Evolutionary conservation across 441 rosid species (phyloP).

Genomic region (Aquilaria agallochum): DNA sequence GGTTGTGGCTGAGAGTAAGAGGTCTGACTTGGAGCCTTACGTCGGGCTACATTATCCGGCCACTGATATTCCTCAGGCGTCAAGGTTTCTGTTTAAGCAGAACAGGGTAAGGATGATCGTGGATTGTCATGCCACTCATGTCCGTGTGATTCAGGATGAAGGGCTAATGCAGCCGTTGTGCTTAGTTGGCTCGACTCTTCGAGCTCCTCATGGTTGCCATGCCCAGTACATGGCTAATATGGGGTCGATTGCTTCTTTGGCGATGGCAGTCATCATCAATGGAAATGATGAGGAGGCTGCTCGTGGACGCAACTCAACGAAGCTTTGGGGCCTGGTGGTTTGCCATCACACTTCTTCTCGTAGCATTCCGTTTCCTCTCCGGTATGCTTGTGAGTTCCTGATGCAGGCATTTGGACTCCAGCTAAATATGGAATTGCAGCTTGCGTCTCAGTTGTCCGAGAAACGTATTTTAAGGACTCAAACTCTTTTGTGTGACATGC

Average conservation of each 20-base stretch:
- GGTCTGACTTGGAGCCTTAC: constrained; percentile 85
- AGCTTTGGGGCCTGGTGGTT: constrained; percentile 98
- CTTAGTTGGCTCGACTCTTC: constrained; percentile 92
- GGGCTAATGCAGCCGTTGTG: constrained; percentile 83
- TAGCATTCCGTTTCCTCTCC: constrained; percentile 81
- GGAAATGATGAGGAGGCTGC: constrained; percentile 69
- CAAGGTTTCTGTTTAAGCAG: constrained; percentile 90
- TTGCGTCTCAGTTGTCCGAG: constrained; percentile 79
- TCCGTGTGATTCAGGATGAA: constrained; percentile 68
- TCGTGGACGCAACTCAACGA: constrained; percentile 62
- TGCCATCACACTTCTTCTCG: constrained; percentile 95
- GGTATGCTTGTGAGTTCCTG: constrained; percentile 94
- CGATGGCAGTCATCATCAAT: constrained; percentile 85
- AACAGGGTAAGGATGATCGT: constrained; percentile 94
- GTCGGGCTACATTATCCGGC: constrained; percentile 93
- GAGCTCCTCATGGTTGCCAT: constrained; percentile 96
- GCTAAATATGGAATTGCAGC: constrained; percentile 93
- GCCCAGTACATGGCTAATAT: constrained; percentile 97
- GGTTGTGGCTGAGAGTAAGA: constrained; percentile 78
- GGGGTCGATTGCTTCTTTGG: constrained; percentile 89
- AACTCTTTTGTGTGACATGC: constrained; percentile 93
- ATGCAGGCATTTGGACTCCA: constrained; percentile 99
- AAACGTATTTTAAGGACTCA: constrained; percentile 88
- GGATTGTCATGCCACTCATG: constrained; percentile 68
- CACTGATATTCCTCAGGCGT: constrained; percentile 95